phyloP scores from a whole-genome alignment of 2,329 filamentous ascomycete species.

The Paramyrothecium roridum region DNA sequence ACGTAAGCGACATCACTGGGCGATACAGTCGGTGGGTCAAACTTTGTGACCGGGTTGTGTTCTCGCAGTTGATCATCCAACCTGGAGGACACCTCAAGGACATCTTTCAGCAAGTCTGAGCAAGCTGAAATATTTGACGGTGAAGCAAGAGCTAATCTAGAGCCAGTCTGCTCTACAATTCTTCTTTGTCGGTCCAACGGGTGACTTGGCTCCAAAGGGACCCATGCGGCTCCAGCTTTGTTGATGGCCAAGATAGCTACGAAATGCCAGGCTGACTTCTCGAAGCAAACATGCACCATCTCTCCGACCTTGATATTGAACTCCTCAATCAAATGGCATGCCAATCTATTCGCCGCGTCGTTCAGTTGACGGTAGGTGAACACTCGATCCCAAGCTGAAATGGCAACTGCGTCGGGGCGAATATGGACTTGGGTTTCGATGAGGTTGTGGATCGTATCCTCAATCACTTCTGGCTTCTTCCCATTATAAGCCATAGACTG shows the following conservation, averaged over 20 bases:
- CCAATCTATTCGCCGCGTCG: background rate
- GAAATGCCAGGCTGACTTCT: conserved; percentile 16
- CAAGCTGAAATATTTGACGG: background rate
- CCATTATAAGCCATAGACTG: background rate
- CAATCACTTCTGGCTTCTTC: background rate
- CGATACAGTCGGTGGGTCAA: background rate
- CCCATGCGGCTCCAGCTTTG: conserved; percentile 18
- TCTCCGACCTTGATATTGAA: background rate
- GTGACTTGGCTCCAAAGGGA: conserved; percentile 11
- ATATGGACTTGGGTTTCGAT: background rate
- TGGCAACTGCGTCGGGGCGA: background rate
- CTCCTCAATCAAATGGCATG: background rate
- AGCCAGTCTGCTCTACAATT: conserved; percentile 4
- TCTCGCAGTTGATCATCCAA: background rate
- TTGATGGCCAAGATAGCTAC: conserved; percentile 18
- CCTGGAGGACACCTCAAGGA: background rate
- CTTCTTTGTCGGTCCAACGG: conserved; percentile 7
- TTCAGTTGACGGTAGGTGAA: background rate
- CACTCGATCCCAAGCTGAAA: background rate
- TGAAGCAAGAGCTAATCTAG: background rate
- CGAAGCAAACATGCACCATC: conserved; percentile 11
- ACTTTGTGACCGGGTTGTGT: background rate
- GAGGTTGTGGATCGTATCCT: background rate
- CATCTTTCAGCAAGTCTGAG: background rate
- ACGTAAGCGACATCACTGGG: conserved; percentile 10